Evolutionary conservation across 495 filamentous ascomycete species (phyloP).

Genomic region (Clavariopsis aquatica): DNA sequence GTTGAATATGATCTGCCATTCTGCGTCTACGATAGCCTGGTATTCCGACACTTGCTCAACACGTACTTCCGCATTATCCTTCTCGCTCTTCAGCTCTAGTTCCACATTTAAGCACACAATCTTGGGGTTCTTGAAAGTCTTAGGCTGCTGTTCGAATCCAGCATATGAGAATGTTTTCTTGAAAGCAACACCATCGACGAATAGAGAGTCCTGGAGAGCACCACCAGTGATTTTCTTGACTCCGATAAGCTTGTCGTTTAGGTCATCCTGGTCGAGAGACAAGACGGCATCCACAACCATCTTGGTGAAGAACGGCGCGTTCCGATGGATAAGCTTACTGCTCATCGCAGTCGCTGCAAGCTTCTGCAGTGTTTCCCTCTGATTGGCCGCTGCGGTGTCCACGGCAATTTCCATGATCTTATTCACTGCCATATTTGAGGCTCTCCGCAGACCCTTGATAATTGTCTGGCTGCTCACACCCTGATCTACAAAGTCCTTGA

Average conservation of each 20-base stretch:
- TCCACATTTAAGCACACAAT: conserved; percentile 97
- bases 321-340: conserved; percentile 97
- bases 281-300: conserved; percentile 99
- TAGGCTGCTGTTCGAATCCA: conserved; percentile 98
- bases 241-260: conserved; percentile 97
- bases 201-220: conserved; percentile 93
- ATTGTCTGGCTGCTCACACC: conserved; percentile 97
- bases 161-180: conserved; percentile 99
- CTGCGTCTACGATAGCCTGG: conserved; percentile 97
- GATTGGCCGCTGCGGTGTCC: conserved; percentile 79
- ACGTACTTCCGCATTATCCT: conserved; percentile 97
- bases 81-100: conserved; percentile 95
- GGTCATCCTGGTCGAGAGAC: conserved; percentile 93
- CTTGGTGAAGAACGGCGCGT: conserved; percentile 95
- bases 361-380: conserved; percentile 84
- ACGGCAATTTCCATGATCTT: conserved; percentile 98
- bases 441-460: conserved; percentile 90
- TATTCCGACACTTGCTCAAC: conserved; percentile 99
- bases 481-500: conserved; percentile 92
- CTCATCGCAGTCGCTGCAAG: conserved; percentile 98
- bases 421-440: conserved; percentile 90
- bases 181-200: conserved; percentile 97
- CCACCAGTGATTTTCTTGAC: conserved; percentile 97
- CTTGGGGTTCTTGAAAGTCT: conserved; percentile 87
- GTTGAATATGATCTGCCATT: conserved; percentile 99